A percentile compares a stretch with the other conserved stretches of the same genome.
Conservation (phyloP, 2,329 filamentous ascomycete genomes). For the Trematosphaeria pertusa region DNA sequence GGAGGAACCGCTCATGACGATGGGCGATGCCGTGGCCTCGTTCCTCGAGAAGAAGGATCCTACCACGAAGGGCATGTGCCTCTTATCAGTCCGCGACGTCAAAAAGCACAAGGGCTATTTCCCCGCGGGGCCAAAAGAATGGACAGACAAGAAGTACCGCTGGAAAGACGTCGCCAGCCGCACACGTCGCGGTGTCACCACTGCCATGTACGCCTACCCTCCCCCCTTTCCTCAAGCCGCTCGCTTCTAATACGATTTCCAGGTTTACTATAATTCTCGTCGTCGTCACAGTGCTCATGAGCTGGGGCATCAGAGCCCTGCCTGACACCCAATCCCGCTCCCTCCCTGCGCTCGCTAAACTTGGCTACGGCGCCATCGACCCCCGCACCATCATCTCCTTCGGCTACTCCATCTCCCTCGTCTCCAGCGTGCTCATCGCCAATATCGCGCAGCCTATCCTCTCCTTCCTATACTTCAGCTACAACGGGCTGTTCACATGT, state of each 20-base stretch:
- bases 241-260: not conserved
- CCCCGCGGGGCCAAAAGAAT: conserved; percentile 10
- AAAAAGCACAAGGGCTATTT: conserved; percentile 7
- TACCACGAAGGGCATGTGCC: conserved; percentile 21
- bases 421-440: conserved; percentile 35
- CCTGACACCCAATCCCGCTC: conserved; percentile 1
- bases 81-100: conserved; percentile 14
- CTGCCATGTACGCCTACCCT: conserved; percentile 12
- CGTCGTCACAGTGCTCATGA: conserved; percentile 5
- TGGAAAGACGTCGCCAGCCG: conserved; percentile 22
- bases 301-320: conserved; percentile 6
- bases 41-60: conserved; percentile 22
- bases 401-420: not conserved
- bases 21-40: conserved; percentile 31
- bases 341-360: conserved; percentile 4
- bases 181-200: conserved; percentile 10
- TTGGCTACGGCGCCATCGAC: conserved; percentile 22
- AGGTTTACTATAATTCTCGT: conserved; percentile 9
- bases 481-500: conserved; percentile 55
- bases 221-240: not conserved
- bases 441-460: conserved; percentile 57
- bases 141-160: conserved; percentile 8
- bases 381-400: conserved; percentile 12
- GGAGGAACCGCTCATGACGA: conserved; percentile 28
- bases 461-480: conserved; percentile 55